phyloP scores from a whole-genome alignment of 768 basidiomycete species.

The Mycena pura region DNA sequence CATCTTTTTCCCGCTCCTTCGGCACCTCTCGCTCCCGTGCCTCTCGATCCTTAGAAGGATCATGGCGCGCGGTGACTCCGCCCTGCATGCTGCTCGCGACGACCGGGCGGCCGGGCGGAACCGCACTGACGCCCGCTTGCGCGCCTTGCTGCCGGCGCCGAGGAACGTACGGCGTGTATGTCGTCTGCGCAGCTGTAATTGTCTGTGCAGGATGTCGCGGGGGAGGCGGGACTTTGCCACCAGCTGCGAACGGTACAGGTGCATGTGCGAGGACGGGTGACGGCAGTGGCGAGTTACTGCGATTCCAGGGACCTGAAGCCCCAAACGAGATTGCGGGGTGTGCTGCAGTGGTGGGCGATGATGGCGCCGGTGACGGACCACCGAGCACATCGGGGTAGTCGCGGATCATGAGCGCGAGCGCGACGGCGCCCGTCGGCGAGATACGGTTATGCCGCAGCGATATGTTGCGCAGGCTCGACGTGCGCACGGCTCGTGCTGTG shows the following conservation, averaged over 20 bases:
- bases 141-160: conserved; percentile 60
- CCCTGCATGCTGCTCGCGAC: conserved; percentile 71
- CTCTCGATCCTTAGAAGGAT: too few species aligned
- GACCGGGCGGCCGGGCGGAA: conserved; percentile 65
- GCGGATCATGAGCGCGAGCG: conserved; percentile 93
- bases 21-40: neutral
- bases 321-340: neutral
- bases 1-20: conserved; percentile 41
- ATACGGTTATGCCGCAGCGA: conserved; percentile 92
- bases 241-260: too few species aligned
- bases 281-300: too few species aligned
- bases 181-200: conserved; percentile 65
- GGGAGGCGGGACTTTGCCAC: conserved; percentile 43
- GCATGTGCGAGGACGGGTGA: conserved; percentile 24
- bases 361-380: conserved; percentile 28
- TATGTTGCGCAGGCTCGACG: conserved; percentile 84
- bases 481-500: conserved; percentile 82
- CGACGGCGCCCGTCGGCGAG: conserved; percentile 83
- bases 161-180: conserved; percentile 86
- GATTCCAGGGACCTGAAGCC: too few species aligned
- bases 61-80: conserved; percentile 56
- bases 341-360: conserved; percentile 38
- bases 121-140: conserved; percentile 36
- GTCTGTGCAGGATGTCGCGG: conserved; percentile 50
- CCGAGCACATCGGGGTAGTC: conserved; percentile 89